A percentile compares a stretch with the other conserved stretches of the same genome.
These are phyloP conservation scores for Hortiboletus campestris DNA, from an alignment of 768 basidiomycete species.

Conservation along the genomic window DNA sequence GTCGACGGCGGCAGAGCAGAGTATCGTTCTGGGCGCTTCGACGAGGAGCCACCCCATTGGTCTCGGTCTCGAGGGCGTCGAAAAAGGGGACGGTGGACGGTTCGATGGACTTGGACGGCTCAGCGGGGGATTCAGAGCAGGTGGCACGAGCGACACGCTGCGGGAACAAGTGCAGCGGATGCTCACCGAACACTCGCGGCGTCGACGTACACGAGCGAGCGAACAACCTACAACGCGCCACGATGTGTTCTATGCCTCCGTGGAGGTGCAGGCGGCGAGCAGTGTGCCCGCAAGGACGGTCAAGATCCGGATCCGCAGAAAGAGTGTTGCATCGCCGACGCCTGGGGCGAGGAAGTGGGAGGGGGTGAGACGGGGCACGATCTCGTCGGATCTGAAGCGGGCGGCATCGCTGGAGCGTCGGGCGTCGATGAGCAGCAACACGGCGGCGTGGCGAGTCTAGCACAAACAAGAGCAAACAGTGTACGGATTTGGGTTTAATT, in stretches of 20 bases:
- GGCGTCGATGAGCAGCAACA: constrained; percentile 12
- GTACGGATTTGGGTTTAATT: not conserved
- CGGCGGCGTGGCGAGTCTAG: constrained; percentile 29
- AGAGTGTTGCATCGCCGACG: constrained; percentile 23
- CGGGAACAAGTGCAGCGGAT: constrained; percentile 21
- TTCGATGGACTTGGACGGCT: constrained; percentile 31
- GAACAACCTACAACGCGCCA: constrained; percentile 21
- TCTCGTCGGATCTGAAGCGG: constrained; percentile 32
- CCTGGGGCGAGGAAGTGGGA: constrained; percentile 7
- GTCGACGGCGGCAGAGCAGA: not conserved
- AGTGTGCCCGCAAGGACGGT: not conserved
- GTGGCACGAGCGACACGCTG: constrained; percentile 9
- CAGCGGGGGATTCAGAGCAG: constrained; percentile 24
- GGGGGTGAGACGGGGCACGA: constrained; percentile 18
- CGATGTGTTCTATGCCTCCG: constrained; percentile 30
- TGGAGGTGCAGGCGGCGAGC: not conserved
- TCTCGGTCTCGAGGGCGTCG: constrained; percentile 28
- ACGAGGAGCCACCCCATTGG: constrained; percentile 11
- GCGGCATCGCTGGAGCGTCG: constrained; percentile 28
- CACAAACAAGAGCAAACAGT: constrained; percentile 20
- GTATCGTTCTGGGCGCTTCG: not conserved
- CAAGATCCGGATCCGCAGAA: constrained; percentile 15
- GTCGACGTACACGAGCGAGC: constrained; percentile 16
- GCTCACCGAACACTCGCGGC: constrained; percentile 18
- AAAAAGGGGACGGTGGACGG: constrained; percentile 21